A percentile compares a stretch with the other conserved stretches of the same genome.
Evolutionary conservation across 139 green algal genomes (phyloP).

Genomic region (Raphidocelis subcapitata): DNA sequence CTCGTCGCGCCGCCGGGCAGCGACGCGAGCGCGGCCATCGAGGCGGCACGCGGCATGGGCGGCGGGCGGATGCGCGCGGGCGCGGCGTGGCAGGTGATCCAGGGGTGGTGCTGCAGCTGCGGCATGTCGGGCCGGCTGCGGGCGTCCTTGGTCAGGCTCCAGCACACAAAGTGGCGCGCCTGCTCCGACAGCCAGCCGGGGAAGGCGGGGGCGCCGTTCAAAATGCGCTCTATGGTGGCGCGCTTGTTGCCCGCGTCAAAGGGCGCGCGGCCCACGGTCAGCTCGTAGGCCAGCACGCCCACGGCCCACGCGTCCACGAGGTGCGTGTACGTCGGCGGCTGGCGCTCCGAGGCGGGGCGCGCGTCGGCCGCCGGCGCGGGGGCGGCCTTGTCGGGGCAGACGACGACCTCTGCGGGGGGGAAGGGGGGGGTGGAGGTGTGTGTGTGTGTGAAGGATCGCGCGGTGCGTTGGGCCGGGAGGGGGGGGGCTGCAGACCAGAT

Average conservation of each 20-base stretch:
- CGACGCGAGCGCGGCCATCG: no score
- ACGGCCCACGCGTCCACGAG: conserved; percentile 65
- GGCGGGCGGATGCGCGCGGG: neutral
- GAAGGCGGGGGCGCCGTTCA: conserved; percentile 37
- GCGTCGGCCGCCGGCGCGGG: conserved; percentile 76
- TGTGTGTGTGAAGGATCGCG: no score
- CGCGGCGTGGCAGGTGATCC: conserved; percentile 31
- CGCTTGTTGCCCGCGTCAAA: conserved; percentile 65
- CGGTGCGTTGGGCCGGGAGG: no score
- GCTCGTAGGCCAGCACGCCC: conserved; percentile 64
- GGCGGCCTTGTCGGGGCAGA: conserved; percentile 72
- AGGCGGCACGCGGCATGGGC: conserved; percentile 6
- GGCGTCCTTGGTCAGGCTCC: conserved; percentile 44
- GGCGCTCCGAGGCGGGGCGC: conserved; percentile 29
- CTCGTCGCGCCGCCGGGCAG: no score
- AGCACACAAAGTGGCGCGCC: conserved; percentile 40
- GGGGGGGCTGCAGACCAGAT: no score
- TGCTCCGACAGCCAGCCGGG: conserved; percentile 38
- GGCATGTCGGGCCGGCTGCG: conserved; percentile 31
- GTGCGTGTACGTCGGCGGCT: no score
- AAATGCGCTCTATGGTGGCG: conserved; percentile 46
- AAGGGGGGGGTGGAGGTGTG: no score
- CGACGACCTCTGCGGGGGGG: conserved; percentile 52
- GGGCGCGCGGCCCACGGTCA: conserved; percentile 52
- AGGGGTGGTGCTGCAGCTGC: conserved; percentile 48